Evolutionary conservation across 768 basidiomycete species (phyloP).

Genomic region (Collybiopsis luxurians): DNA sequence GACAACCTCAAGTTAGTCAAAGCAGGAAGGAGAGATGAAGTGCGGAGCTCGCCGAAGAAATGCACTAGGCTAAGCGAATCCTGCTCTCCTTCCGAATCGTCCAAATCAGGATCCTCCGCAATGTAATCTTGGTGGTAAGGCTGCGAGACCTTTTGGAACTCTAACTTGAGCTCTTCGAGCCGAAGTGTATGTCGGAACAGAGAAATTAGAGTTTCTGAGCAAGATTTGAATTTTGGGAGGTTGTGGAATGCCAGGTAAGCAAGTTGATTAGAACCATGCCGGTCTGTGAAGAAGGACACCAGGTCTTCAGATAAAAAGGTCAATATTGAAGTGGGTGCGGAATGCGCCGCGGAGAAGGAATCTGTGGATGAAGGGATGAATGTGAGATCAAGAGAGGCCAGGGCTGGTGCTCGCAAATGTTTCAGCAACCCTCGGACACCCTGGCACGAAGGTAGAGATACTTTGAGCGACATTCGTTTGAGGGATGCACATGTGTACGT

Average conservation of each 20-base stretch:
- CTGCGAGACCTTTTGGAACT: not conserved
- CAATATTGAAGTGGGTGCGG: not conserved
- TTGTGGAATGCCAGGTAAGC: not conserved
- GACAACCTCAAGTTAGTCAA: not conserved
- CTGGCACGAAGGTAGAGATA: not conserved
- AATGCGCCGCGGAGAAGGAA: not conserved
- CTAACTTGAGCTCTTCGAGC: not conserved
- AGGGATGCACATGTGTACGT: not conserved
- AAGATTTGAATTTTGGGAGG: not conserved
- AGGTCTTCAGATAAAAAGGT: not conserved
- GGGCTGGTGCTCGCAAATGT: not conserved
- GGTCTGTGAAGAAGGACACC: not conserved
- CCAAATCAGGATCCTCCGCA: not conserved
- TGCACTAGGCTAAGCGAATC: not conserved
- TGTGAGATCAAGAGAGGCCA: not conserved
- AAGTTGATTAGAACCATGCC: not conserved
- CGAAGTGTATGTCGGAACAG: not conserved
- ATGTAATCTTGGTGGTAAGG: not conserved
- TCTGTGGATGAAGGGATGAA: constrained; percentile 1
- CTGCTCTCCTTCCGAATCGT: not conserved
- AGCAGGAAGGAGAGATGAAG: not conserved
- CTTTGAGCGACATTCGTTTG: not conserved
- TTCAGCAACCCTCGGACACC: not conserved
- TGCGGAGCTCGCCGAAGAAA: not conserved
- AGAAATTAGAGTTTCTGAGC: not conserved